Conservation (phyloP, 1,139 yeast genomes). For the Yamadazyma sp. region DNA sequence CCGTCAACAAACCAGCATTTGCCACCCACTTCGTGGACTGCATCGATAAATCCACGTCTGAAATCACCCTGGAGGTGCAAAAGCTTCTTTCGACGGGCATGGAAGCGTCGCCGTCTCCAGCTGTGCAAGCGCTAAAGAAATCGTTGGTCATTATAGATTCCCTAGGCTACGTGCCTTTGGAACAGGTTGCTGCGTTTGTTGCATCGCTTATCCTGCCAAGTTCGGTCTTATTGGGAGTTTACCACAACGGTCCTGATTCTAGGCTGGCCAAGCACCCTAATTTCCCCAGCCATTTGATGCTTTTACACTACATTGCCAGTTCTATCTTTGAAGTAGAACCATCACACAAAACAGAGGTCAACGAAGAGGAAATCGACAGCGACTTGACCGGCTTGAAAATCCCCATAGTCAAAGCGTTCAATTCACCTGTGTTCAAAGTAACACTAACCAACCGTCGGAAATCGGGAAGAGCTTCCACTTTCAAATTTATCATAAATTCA, state of each 20-base stretch:
- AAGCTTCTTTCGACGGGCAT: neutral
- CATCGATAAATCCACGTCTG: constrained; percentile 21
- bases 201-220: constrained; percentile 55
- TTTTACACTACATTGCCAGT: constrained; percentile 70
- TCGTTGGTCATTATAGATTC: constrained; percentile 62
- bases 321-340: constrained; percentile 64
- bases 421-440: constrained; percentile 47
- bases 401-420: constrained; percentile 46
- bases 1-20: constrained; percentile 50
- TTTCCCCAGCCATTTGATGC: constrained; percentile 52
- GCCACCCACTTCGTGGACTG: constrained; percentile 55
- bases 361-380: constrained; percentile 50
- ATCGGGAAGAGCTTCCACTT: constrained; percentile 75
- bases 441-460: constrained; percentile 69
- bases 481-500: constrained; percentile 55
- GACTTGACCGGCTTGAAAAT: constrained; percentile 43
- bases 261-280: constrained; percentile 19
- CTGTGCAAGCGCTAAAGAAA: constrained; percentile 18
- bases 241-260: constrained; percentile 47
- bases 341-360: constrained; percentile 17
- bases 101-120: constrained; percentile 6
- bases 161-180: constrained; percentile 55
- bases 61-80: constrained; percentile 25
- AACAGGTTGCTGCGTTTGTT: constrained; percentile 52
- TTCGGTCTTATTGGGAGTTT: constrained; percentile 57